These are phyloP conservation scores for Schizothecium vesticola DNA, from an alignment of 495 filamentous ascomycete species.

Conservation along the genomic window DNA sequence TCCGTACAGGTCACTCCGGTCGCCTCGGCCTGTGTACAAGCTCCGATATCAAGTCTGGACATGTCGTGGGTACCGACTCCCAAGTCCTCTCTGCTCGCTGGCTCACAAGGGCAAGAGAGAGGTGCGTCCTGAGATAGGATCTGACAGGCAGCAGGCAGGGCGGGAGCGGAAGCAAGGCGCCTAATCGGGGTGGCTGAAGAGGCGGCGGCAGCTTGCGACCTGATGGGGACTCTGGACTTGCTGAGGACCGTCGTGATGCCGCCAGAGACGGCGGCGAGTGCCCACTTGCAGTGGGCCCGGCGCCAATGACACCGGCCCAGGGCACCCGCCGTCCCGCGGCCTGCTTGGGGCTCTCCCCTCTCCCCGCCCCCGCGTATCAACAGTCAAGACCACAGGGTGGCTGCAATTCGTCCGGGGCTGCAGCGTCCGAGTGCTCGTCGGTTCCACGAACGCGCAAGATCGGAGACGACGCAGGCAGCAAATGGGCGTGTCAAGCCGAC, in stretches of 20 bases:
- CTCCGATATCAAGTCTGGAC: background rate
- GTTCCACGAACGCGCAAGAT: background rate
- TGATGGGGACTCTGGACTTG: background rate
- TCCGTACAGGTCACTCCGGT: background rate
- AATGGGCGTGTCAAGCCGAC: background rate
- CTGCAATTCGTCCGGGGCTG: slow-evolving; percentile 1
- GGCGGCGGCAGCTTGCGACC: background rate
- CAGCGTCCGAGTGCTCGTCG: slow-evolving; percentile 1
- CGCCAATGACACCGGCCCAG: slow-evolving; percentile 2
- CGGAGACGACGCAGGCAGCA: background rate
- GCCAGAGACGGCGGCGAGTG: background rate
- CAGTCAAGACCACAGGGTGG: background rate
- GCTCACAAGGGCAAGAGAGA: background rate
- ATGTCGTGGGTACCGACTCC: background rate
- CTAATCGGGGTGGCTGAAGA: slow-evolving; percentile 9
- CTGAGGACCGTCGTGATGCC: slow-evolving; percentile 6
- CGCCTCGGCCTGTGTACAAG: background rate
- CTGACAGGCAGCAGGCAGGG: background rate
- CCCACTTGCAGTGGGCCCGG: background rate
- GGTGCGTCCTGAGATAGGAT: background rate
- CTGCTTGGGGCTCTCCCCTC: slow-evolving; percentile 6
- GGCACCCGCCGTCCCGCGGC: slow-evolving; percentile 6
- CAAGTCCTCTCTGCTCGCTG: background rate
- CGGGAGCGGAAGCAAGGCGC: slow-evolving; percentile 11
- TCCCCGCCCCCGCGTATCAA: slow-evolving; percentile 1